Conservation (phyloP, 352 stramenopile genomes). For the Pythium chondricola region DNA sequence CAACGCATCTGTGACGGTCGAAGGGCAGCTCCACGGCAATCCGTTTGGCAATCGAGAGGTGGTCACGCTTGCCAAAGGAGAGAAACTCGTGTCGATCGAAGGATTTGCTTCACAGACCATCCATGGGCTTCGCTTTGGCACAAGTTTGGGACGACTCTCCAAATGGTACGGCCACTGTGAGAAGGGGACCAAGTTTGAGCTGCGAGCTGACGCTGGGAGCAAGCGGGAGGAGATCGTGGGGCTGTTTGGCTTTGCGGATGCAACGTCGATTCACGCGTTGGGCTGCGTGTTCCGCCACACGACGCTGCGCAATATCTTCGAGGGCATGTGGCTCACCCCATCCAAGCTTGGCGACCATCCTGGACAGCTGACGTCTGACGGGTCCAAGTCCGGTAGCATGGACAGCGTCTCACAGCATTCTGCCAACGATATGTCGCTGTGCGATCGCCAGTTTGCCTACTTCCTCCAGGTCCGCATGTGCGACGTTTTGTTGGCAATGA, state of each 20-base stretch:
- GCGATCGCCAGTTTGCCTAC: conserved; percentile 72
- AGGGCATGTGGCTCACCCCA: conserved; percentile 61
- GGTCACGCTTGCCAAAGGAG: conserved; percentile 43
- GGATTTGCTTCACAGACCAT: conserved; percentile 70
- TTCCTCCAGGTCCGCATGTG: conserved; percentile 76
- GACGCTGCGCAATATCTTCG: conserved; percentile 69
- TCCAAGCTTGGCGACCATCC: background rate
- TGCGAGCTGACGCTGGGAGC: conserved; percentile 40
- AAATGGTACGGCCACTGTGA: conserved; percentile 77
- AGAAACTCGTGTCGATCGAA: conserved; percentile 59
- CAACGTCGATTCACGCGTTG: conserved; percentile 55
- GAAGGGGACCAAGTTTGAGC: conserved; percentile 58
- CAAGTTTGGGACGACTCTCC: conserved; percentile 42
- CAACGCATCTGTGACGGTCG: conserved; percentile 29
- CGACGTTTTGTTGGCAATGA: conserved; percentile 56
- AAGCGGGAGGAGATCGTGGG: conserved; percentile 69
- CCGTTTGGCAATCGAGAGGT: conserved; percentile 60
- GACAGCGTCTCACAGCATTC: background rate
- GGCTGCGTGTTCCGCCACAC: conserved; percentile 59
- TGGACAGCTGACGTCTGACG: too few relatives aligned
- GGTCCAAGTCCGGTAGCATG: background rate
- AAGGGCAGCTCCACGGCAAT: conserved; percentile 57
- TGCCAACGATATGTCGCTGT: conserved; percentile 26
- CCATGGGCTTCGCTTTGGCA: conserved; percentile 59
- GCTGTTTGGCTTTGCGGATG: conserved; percentile 57